A percentile compares a stretch with the other conserved stretches of the same genome.
These are phyloP conservation scores for Lachnellula willkommii DNA, from an alignment of 2,329 filamentous ascomycete genomes.

Conservation along the genomic window DNA sequence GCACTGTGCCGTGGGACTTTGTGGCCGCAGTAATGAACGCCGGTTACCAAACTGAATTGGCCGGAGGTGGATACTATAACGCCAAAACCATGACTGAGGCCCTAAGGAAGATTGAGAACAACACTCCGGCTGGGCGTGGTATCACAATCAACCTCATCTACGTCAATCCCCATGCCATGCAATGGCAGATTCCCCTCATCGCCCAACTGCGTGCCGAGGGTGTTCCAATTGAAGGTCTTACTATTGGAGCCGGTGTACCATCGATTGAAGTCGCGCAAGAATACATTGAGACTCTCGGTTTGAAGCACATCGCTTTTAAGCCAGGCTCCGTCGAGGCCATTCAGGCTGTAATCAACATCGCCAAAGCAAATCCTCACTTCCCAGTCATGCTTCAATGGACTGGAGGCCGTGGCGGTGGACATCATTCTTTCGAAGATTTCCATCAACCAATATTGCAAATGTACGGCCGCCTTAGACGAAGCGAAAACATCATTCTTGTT, in stretches of 20 bases:
- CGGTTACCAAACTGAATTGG: conserved; percentile 89
- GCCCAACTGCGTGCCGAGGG: conserved; percentile 76
- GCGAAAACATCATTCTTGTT: conserved; percentile 80
- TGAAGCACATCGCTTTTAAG: conserved; percentile 94
- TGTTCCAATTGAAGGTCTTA: conserved; percentile 85
- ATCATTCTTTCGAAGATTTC: conserved; percentile 95
- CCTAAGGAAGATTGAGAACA: conserved; percentile 75
- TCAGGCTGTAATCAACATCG: conserved; percentile 85
- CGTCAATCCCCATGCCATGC: conserved; percentile 83
- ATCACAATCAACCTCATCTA: conserved; percentile 91
- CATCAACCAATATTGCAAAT: conserved; percentile 86
- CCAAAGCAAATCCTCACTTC: conserved; percentile 88
- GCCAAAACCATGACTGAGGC: conserved; percentile 78
- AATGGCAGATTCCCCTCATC: conserved; percentile 84
- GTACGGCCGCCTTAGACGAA: conserved; percentile 82
- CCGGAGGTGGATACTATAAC: conserved; percentile 83
- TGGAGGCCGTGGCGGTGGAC: conserved; percentile 85
- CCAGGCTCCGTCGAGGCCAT: conserved; percentile 85
- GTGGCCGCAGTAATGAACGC: conserved; percentile 90
- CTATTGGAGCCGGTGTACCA: conserved; percentile 88
- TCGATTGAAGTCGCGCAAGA: conserved; percentile 90
- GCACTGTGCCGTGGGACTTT: conserved; percentile 86
- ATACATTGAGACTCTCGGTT: conserved; percentile 85
- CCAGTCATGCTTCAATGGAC: conserved; percentile 95
- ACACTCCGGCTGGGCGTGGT: conserved; percentile 77